Percentiles rank a stretch among this genome's conserved stretches.
Evolutionary conservation across 345 rosid genomes (phyloP).

Genomic region (Kandelia obovata): DNA sequence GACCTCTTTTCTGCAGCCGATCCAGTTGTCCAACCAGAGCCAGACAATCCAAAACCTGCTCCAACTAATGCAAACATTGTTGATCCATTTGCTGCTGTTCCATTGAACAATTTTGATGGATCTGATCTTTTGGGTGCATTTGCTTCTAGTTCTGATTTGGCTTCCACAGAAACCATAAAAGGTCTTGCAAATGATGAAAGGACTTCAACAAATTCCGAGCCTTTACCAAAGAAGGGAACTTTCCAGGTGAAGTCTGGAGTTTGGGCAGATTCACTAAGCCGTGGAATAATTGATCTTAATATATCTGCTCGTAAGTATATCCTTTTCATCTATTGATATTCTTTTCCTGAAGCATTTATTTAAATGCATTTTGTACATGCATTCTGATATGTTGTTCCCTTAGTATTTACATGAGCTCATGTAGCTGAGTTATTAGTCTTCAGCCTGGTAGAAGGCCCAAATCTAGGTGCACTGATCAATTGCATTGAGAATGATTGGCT

Average conservation of each 20-base stretch:
- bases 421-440: neutral
- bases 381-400: neutral
- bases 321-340: constrained; percentile 6
- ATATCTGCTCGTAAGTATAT: constrained; percentile 87
- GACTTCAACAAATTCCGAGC: constrained; percentile 39
- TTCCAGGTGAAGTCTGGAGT: constrained; percentile 92
- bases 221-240: constrained; percentile 50
- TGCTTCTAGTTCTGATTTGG: constrained; percentile 52
- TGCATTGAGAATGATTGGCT: neutral
- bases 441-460: neutral
- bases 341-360: constrained; percentile 1
- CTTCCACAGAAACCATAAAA: constrained; percentile 42
- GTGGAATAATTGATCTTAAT: constrained; percentile 95
- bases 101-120: constrained; percentile 71
- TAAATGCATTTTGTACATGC: neutral
- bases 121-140: constrained; percentile 84
- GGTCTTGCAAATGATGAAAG: constrained; percentile 34
- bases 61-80: constrained; percentile 35
- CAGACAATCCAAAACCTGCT: constrained; percentile 36
- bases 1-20: constrained; percentile 58
- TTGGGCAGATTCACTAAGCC: constrained; percentile 97
- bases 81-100: constrained; percentile 89
- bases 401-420: neutral
- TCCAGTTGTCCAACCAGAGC: constrained; percentile 53
- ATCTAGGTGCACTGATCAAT: neutral